Evolutionary conservation across 805 yeast genomes (phyloP), one percentile per base, ranked within the genome.

Genomic region (Zygotorulaspora danielsina): DNA sequence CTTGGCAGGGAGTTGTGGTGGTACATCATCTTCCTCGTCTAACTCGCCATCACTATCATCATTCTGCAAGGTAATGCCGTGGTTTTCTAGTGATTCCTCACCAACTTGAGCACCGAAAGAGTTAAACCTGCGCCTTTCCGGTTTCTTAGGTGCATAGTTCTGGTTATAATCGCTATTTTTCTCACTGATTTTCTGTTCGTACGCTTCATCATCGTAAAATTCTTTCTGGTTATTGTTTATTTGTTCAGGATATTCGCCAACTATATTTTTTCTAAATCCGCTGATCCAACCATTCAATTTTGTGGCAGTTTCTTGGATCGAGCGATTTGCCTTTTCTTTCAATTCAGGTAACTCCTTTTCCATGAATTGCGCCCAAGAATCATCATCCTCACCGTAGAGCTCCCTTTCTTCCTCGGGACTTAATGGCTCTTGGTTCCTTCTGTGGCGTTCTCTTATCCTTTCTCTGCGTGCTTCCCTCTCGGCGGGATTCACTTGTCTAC

Each of bases 221-320:
- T 25, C 39, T 18, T 32, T 34, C 3, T 34, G 31, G 13, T 10
- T 10, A 21, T 28, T 33, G 2, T 32, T 34, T 6, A 20, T 17
- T 3, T 19, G 27, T 6, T 36, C 41, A 18, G 39, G 30, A 6
- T 38, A 42, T 13, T 48, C 49, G n/a, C 45, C 47, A 18, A 33
- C 34, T 13, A 51, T 44, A 27, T 41, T 55, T 29, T 51, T 57
- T 21, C 46, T 49, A 30, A 85, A 55, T 11, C 79, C 84, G 44
- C 76, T 76, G 34, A 85, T 77, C 95, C 96, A 88, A 11, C 79
- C 74, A 45, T 83, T 81, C 42, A 88, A 76, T 39, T 82, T 81
- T 33, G 75, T 70, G 40, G 81, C 77, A 1, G 96, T 87, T 52
- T 86, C 96, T 53, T 82, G 88, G 32, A 88, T 71, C 15, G 90